Evolutionary conservation across 306 rosid species (phyloP).

Genomic region (Medicago lupulina): DNA sequence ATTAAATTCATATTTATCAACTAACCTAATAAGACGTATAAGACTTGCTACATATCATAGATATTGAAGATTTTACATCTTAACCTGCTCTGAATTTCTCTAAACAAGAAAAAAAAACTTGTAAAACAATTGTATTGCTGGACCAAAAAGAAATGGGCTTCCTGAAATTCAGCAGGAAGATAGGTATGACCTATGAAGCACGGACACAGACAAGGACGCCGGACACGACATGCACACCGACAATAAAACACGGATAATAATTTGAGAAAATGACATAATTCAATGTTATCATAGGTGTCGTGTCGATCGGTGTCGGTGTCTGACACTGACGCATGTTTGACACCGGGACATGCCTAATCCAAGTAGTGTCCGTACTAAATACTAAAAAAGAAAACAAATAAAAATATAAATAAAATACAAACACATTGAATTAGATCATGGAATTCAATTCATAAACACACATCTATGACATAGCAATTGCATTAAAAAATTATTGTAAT

Average conservation of each 20-base stretch:
- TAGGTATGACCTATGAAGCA: neutral
- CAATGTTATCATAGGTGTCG: no score
- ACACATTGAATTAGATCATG: neutral
- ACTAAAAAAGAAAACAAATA: neutral
- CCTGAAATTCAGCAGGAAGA: neutral
- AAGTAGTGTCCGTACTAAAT: neutral
- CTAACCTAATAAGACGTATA: neutral
- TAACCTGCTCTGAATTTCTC: neutral
- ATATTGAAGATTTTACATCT: neutral
- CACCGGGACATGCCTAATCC: no score
- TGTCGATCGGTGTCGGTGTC: no score
- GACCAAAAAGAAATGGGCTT: neutral
- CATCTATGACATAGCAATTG: conserved; percentile 10
- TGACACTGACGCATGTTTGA: no score
- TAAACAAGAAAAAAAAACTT: neutral
- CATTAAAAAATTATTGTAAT: conserved; percentile 1
- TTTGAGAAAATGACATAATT: no score
- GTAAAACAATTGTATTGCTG: neutral
- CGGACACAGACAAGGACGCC: no score
- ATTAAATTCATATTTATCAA: conserved; percentile 16
- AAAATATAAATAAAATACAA: neutral
- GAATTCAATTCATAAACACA: conserved; percentile 5
- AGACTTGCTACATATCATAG: neutral
- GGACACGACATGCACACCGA: no score
- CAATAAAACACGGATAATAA: no score